Conservation (phyloP, 2,329 filamentous ascomycete species). For the Cryphonectria radicalis region DNA sequence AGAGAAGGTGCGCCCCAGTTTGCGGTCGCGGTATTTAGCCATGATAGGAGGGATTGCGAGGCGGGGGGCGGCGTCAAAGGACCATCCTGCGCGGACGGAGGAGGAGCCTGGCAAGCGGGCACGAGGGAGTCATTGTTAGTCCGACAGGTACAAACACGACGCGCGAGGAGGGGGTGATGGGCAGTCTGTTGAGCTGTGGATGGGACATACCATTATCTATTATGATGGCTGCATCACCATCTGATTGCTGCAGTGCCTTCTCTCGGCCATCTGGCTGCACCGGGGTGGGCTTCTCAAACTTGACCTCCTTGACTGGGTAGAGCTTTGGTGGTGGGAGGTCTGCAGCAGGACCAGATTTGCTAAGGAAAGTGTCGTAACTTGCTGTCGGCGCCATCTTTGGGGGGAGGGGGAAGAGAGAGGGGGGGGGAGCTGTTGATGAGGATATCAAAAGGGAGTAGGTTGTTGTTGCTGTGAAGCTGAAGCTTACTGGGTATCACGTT, state of each 20-base stretch:
- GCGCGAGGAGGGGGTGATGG: conserved; percentile 1
- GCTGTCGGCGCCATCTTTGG: conserved; percentile 43
- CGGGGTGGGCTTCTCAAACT: conserved; percentile 60
- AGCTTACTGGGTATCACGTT: conserved; percentile 25
- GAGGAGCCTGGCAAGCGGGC: conserved; percentile 70
- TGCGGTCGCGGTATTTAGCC: conserved; percentile 93
- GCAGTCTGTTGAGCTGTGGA: not conserved
- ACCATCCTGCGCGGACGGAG: conserved; percentile 91
- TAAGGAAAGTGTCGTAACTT: conserved; percentile 46
- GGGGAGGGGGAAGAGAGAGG: too few species aligned
- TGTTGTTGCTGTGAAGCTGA: not conserved
- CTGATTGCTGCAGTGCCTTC: conserved; percentile 61
- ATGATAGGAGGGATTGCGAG: conserved; percentile 85
- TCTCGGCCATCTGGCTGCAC: conserved; percentile 70
- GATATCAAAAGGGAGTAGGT: not conserved
- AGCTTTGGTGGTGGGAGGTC: conserved; percentile 58
- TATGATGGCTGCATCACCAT: conserved; percentile 76
- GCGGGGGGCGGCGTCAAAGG: conserved; percentile 82
- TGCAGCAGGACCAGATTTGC: conserved; percentile 47
- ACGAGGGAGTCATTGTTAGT: conserved; percentile 32
- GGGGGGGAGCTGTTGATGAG: not conserved
- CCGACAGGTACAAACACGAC: not conserved
- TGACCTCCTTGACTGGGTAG: conserved; percentile 65
- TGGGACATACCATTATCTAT: conserved; percentile 86
- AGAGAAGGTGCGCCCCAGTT: conserved; percentile 86